Base-by-base conservation (phyloP, 805 yeast genomes). In the Ogataea siamensis region DNA sequence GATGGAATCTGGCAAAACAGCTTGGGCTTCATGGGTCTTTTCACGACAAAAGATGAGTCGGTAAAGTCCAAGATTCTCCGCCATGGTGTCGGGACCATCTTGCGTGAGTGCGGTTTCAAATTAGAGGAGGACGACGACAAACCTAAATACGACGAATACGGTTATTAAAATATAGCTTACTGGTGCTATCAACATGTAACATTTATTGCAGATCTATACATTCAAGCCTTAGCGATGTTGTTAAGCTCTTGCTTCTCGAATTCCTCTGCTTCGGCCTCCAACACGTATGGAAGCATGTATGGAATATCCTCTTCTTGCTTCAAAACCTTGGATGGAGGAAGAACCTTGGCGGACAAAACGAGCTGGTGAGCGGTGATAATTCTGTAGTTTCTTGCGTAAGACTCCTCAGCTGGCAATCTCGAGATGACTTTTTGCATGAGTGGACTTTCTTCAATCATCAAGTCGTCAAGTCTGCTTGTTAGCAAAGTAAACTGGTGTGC, bases 241-340 rank as follows among this genome's bases (percentile, higher is more conserved):
- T 93, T 95, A 60, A 93, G 79, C 60, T 83, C 93, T 46, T 74
- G 80, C 70, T 83, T 87, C 74, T 93, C 99, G 49, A 75, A 72
- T 34, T 80, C 83, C 67, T 87, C 97, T 55, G 86, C 87, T 73
- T 93, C 98, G 46, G 91, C 94, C 73, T 93, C 97, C 59, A 89
- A 76, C 46, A 93, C 71, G 71, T 84, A 85, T 53, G 96, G 97
- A 43, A 85, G 67, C 60, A 93, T 74, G 71, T 88, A 89, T 54
- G 84, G 84, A 41, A 67, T 66, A 64, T 87, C 95, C 47, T 91
- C 91, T 58, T 80, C 86, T 20, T 87, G 77, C 63, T 80, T 77
- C 46, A 86, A 71, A 55, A 82, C 83, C 68, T 91, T 82, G 58
- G 75, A 74, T 46, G 77, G 73, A 56, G 98, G 95, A 56, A 93